Percentiles rank a stretch among this genome's conserved stretches.
Conservation (phyloP, 306 rosid species). For the Quercus ilex region DNA sequence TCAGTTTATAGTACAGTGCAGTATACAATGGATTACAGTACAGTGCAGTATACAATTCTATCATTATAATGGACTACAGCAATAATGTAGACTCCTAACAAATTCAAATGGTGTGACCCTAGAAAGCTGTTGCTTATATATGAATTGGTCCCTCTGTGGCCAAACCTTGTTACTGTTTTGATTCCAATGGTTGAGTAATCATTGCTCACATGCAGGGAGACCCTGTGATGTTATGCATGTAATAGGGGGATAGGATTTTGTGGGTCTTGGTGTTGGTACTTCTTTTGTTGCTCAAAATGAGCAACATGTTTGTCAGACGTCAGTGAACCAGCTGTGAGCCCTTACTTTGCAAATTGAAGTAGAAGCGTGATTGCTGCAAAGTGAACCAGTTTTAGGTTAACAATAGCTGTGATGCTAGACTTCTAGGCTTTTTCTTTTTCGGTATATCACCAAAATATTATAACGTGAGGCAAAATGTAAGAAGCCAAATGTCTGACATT, state of each 20-base stretch:
- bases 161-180: neutral
- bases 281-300: neutral
- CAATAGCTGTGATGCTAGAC: neutral
- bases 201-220: neutral
- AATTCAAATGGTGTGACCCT: neutral
- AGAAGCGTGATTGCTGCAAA: neutral
- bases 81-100: too few relatives aligned
- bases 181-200: neutral
- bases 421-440: neutral
- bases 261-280: conserved; percentile 3
- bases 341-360: neutral
- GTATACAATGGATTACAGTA: too few relatives aligned
- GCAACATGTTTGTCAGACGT: neutral
- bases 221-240: neutral
- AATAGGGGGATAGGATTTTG: neutral
- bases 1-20: too few relatives aligned
- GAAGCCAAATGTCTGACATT: neutral
- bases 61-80: too few relatives aligned
- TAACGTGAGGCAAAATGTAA: neutral
- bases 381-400: neutral
- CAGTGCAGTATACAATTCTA: too few relatives aligned
- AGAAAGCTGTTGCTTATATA: neutral
- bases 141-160: neutral
- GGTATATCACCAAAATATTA: neutral
- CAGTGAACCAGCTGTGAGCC: neutral